A percentile compares a stretch with the other conserved stretches of the same genome.
These are phyloP conservation scores for Gelatoporia subvermispora DNA, from an alignment of 768 basidiomycete species.

Conservation along the genomic window DNA sequence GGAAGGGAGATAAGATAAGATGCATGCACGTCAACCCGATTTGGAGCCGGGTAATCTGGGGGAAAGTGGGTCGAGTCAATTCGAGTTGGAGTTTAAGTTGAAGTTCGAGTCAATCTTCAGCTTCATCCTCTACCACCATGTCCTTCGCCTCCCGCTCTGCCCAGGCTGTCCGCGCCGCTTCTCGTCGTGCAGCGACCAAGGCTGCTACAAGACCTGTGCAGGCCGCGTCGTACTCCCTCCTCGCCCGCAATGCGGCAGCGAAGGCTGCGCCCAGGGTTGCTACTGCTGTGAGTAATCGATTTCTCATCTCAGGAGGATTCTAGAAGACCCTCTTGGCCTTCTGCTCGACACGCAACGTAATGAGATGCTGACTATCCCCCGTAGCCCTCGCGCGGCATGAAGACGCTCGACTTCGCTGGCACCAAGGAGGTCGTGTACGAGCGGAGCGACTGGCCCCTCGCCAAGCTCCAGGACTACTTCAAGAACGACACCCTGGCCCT, in stretches of 20 bases:
- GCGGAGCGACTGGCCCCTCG: slow-evolving; percentile 94
- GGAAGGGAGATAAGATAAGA: no score
- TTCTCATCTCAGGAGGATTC: not conserved
- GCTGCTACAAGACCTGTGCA: slow-evolving; percentile 38
- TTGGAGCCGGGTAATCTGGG: no score
- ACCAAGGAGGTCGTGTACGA: slow-evolving; percentile 92
- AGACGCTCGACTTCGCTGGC: slow-evolving; percentile 96
- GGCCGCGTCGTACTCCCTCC: slow-evolving; percentile 64
- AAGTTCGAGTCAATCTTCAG: no score
- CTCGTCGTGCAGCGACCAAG: slow-evolving; percentile 52
- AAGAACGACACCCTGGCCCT: slow-evolving; percentile 99
- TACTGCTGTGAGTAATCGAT: slow-evolving; percentile 31
- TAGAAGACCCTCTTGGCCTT: not conserved
- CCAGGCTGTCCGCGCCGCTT: slow-evolving; percentile 57
- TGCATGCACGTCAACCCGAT: no score
- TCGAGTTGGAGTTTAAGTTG: no score
- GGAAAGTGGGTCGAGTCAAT: no score
- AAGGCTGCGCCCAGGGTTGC: slow-evolving; percentile 26
- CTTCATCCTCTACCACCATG: slow-evolving; percentile 41
- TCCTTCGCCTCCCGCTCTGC: slow-evolving; percentile 62
- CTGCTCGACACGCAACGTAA: not conserved
- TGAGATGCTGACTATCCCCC: not conserved
- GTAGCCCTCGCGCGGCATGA: slow-evolving; percentile 72
- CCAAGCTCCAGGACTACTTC: slow-evolving; percentile 99
- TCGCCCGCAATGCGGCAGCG: slow-evolving; percentile 38